Evolutionary conservation across 2,329 filamentous ascomycete genomes (phyloP).

Genomic region (Neonectria faginata): DNA sequence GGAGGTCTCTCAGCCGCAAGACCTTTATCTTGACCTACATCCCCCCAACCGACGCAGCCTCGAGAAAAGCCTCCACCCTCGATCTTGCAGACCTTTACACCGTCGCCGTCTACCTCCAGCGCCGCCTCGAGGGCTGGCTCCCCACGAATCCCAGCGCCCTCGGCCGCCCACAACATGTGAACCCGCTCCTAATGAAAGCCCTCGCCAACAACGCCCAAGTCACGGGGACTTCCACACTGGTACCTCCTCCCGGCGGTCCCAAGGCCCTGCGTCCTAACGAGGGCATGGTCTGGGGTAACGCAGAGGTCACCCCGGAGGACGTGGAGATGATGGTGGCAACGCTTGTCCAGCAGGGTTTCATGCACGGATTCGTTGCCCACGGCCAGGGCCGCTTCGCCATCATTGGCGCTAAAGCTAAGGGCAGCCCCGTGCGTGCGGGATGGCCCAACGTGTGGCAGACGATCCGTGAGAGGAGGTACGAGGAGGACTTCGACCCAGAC

Average conservation of each 20-base stretch:
- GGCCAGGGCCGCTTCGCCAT: slow-evolving; percentile 83
- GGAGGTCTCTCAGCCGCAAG: slow-evolving; percentile 83
- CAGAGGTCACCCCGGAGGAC: slow-evolving; percentile 68
- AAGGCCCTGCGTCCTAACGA: slow-evolving; percentile 66
- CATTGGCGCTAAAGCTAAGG: slow-evolving; percentile 77
- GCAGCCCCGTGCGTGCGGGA: slow-evolving; percentile 73
- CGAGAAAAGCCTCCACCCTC: slow-evolving; percentile 77
- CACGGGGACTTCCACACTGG: slow-evolving; percentile 56
- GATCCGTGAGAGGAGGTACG: slow-evolving; percentile 69
- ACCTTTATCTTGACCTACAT: slow-evolving; percentile 83
- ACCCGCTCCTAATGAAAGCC: slow-evolving; percentile 64
- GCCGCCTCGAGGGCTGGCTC: slow-evolving; percentile 68
- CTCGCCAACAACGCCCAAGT: slow-evolving; percentile 60
- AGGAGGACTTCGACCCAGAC: slow-evolving; percentile 70
- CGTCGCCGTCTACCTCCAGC: slow-evolving; percentile 74
- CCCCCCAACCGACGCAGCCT: slow-evolving; percentile 67
- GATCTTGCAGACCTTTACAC: slow-evolving; percentile 76
- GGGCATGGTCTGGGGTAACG: slow-evolving; percentile 73
- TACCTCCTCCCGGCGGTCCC: slow-evolving; percentile 59
- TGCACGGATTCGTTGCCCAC: slow-evolving; percentile 88
- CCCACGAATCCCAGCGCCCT: slow-evolving; percentile 51
- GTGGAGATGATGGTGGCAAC: slow-evolving; percentile 83
- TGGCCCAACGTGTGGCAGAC: slow-evolving; percentile 82
- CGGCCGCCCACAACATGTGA: slow-evolving; percentile 57
- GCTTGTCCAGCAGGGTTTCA: slow-evolving; percentile 81